Base-by-base conservation (phyloP, 1,284 basidiomycete genomes). In the Moesziomyces sp. region DNA sequence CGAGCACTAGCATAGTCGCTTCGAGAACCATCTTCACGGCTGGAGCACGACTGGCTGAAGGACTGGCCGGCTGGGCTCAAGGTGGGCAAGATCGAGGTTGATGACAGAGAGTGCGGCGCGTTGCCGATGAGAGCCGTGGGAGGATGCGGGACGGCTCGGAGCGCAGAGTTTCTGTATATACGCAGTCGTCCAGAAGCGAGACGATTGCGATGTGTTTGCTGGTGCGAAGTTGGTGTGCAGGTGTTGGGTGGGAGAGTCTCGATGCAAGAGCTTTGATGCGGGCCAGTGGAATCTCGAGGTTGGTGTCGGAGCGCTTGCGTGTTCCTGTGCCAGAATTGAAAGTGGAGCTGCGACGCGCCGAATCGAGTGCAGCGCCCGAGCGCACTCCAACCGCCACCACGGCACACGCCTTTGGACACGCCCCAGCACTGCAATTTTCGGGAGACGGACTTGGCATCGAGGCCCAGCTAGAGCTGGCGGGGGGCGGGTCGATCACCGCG, bases 1-100 rank as follows among this genome's bases (percentile, higher is more conserved):
- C 78, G 46, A 83, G 65, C 71, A 84, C 82, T n/a, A 84, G 65
- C 82, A 84, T 84, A 19, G 82, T 84, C 34, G 82, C 81, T 74
- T 84, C 82, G 55, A 83, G 72, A 42, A 78, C 78, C 82, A 84
- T 84, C 42, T 52, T 62, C 53, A 45, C 11, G 23, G 43, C 7
- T 26, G 7, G 13, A 16, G 23, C 21, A 40, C 34, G 50, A 49
- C 64, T 61, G 11, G 35, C 21, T 51, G 58, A 47, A 66, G 52
- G 52, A 14, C 16, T 40, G 38, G 38, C 38, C 38, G 38, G 16
- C 38, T 18, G 7, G 38, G 18, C 4, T 40, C 1, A 18, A 8
- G 5, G 1, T 16, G 3, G 7, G 38, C 38, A 16, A n/a, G 38
- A n/a, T 14, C 6, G 18, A 40, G 38, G 38, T n/a, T 40, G 14